A percentile compares a stretch with the other conserved stretches of the same genome.
Evolutionary conservation across 2,329 filamentous ascomycete genomes (phyloP).

Genomic region (Sporothrix pseudoabietina): DNA sequence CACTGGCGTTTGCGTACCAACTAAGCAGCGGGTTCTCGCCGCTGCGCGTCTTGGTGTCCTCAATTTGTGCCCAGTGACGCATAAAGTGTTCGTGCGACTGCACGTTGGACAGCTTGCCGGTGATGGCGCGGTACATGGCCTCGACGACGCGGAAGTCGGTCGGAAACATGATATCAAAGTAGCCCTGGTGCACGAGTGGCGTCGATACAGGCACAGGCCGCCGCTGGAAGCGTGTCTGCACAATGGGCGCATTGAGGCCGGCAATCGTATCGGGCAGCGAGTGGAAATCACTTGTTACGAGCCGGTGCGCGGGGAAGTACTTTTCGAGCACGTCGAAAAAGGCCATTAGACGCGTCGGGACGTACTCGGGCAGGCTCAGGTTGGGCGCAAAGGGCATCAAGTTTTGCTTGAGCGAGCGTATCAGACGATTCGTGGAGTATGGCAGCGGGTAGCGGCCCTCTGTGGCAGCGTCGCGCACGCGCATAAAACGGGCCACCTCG

Average conservation of each 20-base stretch:
- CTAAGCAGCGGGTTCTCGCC: conserved; percentile 90
- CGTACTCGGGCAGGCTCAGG: conserved; percentile 83
- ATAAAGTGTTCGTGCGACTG: conserved; percentile 89
- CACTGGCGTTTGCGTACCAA: conserved; percentile 95
- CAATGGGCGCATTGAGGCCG: conserved; percentile 89
- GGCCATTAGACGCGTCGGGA: conserved; percentile 91
- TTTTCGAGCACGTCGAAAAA: conserved; percentile 90
- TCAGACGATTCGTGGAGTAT: conserved; percentile 54
- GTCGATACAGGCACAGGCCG: conserved; percentile 87
- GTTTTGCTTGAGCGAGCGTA: conserved; percentile 63
- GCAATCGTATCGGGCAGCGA: conserved; percentile 77
- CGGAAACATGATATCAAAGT: conserved; percentile 98
- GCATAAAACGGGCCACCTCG: conserved; percentile 77
- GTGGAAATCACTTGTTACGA: conserved; percentile 90
- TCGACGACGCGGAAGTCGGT: conserved; percentile 92
- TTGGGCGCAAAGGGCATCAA: conserved; percentile 68
- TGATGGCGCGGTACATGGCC: conserved; percentile 88
- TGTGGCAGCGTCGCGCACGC: conserved; percentile 78
- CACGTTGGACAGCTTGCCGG: conserved; percentile 85
- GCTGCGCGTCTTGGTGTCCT: conserved; percentile 83
- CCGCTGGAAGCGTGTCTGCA: conserved; percentile 89
- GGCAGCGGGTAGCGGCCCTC: conserved; percentile 65
- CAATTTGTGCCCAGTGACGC: conserved; percentile 82
- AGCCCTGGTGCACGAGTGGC: conserved; percentile 93
- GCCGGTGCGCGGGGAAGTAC: conserved; percentile 86